Evolutionary conservation across 2,329 filamentous ascomycete species (phyloP).

Genomic region (Paraconiothyrium brasiliense): DNA sequence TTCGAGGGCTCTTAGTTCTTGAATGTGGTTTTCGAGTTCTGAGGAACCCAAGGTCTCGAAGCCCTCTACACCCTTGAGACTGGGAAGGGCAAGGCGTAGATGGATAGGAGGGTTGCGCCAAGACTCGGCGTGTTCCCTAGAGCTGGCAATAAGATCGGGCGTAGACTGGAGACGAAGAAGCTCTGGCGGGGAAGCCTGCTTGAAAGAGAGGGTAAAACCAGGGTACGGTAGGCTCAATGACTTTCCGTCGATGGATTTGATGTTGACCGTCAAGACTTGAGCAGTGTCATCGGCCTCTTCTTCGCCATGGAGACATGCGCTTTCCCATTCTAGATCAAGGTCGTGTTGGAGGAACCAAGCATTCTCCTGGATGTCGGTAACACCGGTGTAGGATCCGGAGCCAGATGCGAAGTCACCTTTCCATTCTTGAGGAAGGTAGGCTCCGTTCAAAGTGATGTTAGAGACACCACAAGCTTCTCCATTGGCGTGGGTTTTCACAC

Average conservation of each 20-base stretch:
- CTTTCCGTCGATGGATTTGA: constrained; percentile 51
- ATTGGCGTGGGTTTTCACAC: constrained; percentile 51
- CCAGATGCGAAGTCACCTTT: constrained; percentile 48
- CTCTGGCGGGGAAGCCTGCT: constrained; percentile 47
- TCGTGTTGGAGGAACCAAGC: constrained; percentile 46
- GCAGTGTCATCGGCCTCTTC: constrained; percentile 40
- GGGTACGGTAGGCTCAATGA: constrained; percentile 36
- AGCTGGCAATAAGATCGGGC: constrained; percentile 42
- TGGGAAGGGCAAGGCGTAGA: constrained; percentile 39
- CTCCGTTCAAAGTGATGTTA: constrained; percentile 55
- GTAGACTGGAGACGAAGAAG: constrained; percentile 47
- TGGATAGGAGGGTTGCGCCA: constrained; percentile 50
- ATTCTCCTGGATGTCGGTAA: constrained; percentile 43
- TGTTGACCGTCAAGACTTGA: constrained; percentile 51
- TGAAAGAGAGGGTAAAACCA: constrained; percentile 54
- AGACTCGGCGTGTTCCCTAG: constrained; percentile 39
- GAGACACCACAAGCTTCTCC: constrained; percentile 50
- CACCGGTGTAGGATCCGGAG: constrained; percentile 42
- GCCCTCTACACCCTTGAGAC: constrained; percentile 22
- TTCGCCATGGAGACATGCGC: constrained; percentile 48
- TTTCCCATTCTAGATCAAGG: constrained; percentile 51
- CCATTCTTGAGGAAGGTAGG: constrained; percentile 50
- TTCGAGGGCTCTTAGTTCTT: constrained; percentile 52
- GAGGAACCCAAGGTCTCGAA: constrained; percentile 8
- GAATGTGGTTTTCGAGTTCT: constrained; percentile 52